Conservation (phyloP, 176 grass and related monocot species). For the Thinopyrum elongatum region DNA sequence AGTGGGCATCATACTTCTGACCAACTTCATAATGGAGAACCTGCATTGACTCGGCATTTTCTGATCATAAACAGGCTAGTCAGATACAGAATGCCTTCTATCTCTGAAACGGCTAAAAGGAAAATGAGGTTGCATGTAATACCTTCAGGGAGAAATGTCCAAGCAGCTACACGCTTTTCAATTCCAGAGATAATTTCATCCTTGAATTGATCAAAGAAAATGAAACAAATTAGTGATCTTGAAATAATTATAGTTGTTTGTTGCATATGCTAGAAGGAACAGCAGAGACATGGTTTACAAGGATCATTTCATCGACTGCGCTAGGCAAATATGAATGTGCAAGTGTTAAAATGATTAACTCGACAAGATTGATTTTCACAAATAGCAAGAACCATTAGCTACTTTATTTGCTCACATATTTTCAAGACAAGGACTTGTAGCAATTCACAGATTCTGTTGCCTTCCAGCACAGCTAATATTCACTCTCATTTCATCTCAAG, state of each 20-base stretch:
- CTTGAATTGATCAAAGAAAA: constrained; percentile 31
- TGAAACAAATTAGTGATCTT: not conserved
- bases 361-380: not conserved
- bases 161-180: constrained; percentile 66
- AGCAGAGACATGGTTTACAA: not conserved
- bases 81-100: constrained; percentile 10
- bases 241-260: not conserved
- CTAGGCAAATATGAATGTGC: not conserved
- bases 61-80: constrained; percentile 17
- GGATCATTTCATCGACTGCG: not conserved
- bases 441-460: not conserved
- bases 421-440: not conserved
- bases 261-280: not conserved
- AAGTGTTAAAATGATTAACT: not conserved
- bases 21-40: constrained; percentile 61
- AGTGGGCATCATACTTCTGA: constrained; percentile 82
- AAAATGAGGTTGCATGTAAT: not conserved
- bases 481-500: not conserved
- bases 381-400: not conserved
- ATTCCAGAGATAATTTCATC: constrained; percentile 56
- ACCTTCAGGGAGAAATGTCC: constrained; percentile 89
- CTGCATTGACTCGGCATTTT: constrained; percentile 72
- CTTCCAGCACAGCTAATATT: not conserved
- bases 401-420: not conserved
- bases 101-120: not conserved